Conservation (phyloP, 345 rosid species). For the Excoecaria agallocha region DNA sequence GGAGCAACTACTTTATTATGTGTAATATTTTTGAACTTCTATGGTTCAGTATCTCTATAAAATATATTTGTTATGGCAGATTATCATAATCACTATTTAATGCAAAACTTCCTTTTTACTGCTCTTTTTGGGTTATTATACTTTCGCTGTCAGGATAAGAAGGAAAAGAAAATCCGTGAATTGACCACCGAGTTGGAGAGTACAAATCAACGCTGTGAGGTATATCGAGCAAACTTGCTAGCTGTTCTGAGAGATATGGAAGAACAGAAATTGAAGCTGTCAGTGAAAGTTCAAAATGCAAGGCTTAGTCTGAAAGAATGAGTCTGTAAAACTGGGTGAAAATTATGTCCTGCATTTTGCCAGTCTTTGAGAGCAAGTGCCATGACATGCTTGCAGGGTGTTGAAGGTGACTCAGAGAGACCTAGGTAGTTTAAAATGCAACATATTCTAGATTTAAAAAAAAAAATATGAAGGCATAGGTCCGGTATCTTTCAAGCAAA, state of each 20-base stretch:
- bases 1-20: not conserved
- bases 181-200: conserved; percentile 33
- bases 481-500: not conserved
- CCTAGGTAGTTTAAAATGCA: not conserved
- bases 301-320: conserved; percentile 49
- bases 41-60: not conserved
- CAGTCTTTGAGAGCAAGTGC: not conserved
- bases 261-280: conserved; percentile 50
- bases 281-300: conserved; percentile 47
- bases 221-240: conserved; percentile 45
- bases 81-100: not conserved
- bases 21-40: not conserved
- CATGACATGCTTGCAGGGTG: not conserved
- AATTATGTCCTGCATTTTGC: not conserved
- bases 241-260: conserved; percentile 50
- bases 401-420: not conserved
- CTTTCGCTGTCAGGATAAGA: conserved; percentile 36
- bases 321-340: not conserved
- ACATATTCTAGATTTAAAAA: not conserved
- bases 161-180: conserved; percentile 42
- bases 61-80: not conserved
- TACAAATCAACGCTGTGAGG: conserved; percentile 47
- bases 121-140: not conserved
- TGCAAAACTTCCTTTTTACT: not conserved
- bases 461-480: not conserved